phyloP scores from a whole-genome alignment of 2,329 filamentous ascomycete species.

The Eutypella sp. region DNA sequence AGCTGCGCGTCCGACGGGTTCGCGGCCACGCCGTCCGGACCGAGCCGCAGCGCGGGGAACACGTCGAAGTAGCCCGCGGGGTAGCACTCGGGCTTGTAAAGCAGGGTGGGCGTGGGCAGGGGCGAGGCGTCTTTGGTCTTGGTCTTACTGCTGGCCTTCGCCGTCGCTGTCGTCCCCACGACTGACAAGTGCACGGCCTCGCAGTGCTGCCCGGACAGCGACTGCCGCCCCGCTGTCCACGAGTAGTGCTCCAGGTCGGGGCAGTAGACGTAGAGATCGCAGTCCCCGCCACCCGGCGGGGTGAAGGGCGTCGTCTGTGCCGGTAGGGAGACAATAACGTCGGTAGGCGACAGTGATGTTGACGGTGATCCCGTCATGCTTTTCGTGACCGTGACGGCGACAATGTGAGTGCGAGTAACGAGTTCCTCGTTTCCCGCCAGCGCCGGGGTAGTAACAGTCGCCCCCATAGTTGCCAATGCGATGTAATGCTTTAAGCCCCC shows the following conservation, averaged over 20 bases:
- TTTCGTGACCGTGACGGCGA: background rate
- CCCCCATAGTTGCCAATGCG: no score
- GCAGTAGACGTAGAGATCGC: background rate
- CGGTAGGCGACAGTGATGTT: conserved; percentile 3
- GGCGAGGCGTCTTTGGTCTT: no score
- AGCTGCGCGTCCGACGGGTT: background rate
- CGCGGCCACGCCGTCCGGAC: background rate
- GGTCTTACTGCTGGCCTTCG: no score
- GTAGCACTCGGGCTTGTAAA: background rate
- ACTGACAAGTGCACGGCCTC: background rate
- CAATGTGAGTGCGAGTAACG: no score
- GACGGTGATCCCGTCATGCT: background rate
- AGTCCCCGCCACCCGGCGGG: background rate
- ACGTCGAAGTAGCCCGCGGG: background rate
- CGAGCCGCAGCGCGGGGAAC: background rate
- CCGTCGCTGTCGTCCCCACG: no score
- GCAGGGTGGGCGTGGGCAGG: background rate
- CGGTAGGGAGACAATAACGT: background rate
- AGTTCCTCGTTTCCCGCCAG: no score
- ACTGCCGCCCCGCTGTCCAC: background rate
- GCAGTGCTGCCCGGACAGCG: background rate
- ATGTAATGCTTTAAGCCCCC: no score
- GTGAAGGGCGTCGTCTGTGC: conserved; percentile 1
- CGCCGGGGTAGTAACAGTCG: no score
- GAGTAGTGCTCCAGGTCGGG: background rate